A percentile compares a stretch with the other conserved stretches of the same genome.
Conservation (phyloP, 345 rosid species). For the Lumnitzera littorea region DNA sequence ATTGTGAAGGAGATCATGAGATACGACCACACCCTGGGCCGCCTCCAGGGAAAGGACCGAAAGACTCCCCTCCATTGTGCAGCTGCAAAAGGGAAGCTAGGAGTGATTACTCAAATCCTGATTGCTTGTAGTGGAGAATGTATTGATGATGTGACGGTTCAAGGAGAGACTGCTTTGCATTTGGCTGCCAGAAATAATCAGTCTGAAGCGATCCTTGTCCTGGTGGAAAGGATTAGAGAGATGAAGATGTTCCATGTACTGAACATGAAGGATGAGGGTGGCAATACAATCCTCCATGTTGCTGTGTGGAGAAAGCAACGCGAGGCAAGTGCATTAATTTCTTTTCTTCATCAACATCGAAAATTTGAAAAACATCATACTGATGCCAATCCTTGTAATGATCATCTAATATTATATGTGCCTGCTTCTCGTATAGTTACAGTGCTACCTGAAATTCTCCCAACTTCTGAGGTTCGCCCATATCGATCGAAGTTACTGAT, state of each 20-base stretch:
- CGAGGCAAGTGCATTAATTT: conserved; percentile 15
- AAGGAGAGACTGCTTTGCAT: conserved; percentile 36
- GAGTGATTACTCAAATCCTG: conserved; percentile 28
- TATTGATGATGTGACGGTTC: conserved; percentile 21
- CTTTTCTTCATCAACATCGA: background rate
- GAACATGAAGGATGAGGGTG: conserved; percentile 31
- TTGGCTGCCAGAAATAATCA: conserved; percentile 30
- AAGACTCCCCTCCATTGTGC: conserved; percentile 37
- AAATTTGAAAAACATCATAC: background rate
- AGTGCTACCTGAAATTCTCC: too few relatives aligned
- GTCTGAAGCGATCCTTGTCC: conserved; percentile 14
- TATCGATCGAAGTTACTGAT: too few relatives aligned
- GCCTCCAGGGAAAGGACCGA: conserved; percentile 23
- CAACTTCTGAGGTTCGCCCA: too few relatives aligned
- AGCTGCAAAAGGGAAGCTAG: conserved; percentile 24
- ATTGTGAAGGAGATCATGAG: conserved; percentile 23
- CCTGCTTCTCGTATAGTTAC: too few relatives aligned
- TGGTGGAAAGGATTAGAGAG: conserved; percentile 30
- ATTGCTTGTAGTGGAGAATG: conserved; percentile 26
- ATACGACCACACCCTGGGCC: conserved; percentile 24
- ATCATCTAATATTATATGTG: too few relatives aligned
- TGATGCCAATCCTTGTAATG: background rate
- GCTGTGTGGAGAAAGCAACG: conserved; percentile 37
- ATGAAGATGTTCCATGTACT: conserved; percentile 16
- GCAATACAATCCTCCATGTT: conserved; percentile 34